These are phyloP conservation scores for Cordyceps pruinosa DNA, from an alignment of 2,329 filamentous ascomycete species.

Conservation along the genomic window DNA sequence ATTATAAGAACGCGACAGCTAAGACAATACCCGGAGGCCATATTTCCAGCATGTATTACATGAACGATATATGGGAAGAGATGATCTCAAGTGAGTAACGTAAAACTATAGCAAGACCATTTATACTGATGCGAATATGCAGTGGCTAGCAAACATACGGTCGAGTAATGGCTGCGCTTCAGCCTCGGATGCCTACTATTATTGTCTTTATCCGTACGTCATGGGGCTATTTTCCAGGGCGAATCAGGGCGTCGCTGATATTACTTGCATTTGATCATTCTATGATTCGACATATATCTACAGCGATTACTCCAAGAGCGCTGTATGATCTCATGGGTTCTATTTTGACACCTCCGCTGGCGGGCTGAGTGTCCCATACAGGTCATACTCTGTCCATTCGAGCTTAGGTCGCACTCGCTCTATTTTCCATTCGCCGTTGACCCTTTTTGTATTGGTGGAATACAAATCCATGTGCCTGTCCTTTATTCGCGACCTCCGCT, in stretches of 20 bases:
- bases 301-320: too few species aligned
- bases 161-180: background rate
- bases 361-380: conserved; percentile 13
- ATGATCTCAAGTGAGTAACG: conserved; percentile 8
- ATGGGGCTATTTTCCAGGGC: too few species aligned
- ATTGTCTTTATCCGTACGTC: too few species aligned
- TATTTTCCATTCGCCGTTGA: conserved; percentile 56
- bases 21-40: conserved; percentile 18
- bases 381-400: conserved; percentile 49
- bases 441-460: conserved; percentile 51
- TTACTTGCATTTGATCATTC: too few species aligned
- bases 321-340: background rate
- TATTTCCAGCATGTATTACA: conserved; percentile 17
- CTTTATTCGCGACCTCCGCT: conserved; percentile 46
- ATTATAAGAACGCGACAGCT: conserved; percentile 14
- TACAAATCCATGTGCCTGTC: conserved; percentile 52
- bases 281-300: too few species aligned
- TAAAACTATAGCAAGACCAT: background rate
- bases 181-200: background rate
- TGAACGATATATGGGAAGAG: conserved; percentile 17
- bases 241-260: too few species aligned
- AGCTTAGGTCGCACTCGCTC: conserved; percentile 49
- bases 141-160: background rate
- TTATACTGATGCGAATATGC: background rate
- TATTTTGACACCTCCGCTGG: background rate